These are phyloP conservation scores for Chaetothyriales sp. DNA, from an alignment of 2,329 filamentous ascomycete genomes.

Conservation along the genomic window DNA sequence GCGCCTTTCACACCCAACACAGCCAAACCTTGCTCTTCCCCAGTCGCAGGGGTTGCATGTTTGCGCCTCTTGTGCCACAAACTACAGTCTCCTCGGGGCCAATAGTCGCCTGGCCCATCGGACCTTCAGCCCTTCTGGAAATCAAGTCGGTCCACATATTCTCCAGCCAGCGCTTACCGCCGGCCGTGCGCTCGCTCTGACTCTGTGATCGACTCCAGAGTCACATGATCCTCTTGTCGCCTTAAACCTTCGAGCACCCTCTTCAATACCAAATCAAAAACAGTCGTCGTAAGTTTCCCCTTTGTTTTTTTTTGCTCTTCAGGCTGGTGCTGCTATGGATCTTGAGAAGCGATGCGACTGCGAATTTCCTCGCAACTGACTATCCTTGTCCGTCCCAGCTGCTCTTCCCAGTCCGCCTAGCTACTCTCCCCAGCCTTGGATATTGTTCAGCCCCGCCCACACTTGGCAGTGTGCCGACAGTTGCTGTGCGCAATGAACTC, in stretches of 20 bases:
- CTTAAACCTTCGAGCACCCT: background rate
- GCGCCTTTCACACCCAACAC: background rate
- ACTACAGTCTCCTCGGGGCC: background rate
- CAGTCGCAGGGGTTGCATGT: background rate
- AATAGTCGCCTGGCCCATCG: background rate
- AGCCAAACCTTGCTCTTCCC: background rate
- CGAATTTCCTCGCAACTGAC: background rate
- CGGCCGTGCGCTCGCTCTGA: too few species aligned
- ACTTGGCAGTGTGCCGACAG: background rate
- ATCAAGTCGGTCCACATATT: background rate
- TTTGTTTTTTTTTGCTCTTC: background rate
- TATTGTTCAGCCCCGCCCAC: background rate
- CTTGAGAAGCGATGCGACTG: constrained; percentile 1
- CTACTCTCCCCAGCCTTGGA: background rate
- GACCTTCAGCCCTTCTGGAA: background rate
- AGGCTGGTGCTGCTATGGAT: background rate
- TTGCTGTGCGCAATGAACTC: constrained; percentile 9
- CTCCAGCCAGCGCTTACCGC: background rate
- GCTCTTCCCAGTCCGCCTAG: background rate
- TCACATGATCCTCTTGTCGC: background rate
- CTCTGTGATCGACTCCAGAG: background rate
- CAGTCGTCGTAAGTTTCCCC: background rate
- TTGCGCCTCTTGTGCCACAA: background rate
- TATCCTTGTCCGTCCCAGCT: too few species aligned
- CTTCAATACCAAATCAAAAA: background rate